phyloP scores from a whole-genome alignment of 2,329 filamentous ascomycete species.

The Cryphonectria carpinicola region DNA sequence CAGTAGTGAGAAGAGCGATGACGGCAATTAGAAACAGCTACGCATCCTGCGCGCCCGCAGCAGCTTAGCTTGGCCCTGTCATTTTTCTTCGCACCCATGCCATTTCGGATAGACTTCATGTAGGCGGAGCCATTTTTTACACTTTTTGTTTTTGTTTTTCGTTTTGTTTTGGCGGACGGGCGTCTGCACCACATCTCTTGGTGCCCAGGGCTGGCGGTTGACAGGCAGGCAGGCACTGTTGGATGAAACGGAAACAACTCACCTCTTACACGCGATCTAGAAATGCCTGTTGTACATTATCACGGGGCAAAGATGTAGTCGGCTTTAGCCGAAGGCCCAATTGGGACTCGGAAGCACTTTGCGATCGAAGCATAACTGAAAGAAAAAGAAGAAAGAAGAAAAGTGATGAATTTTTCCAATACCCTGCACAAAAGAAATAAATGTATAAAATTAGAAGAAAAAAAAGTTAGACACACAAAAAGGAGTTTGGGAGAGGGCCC shows the following conservation, averaged over 20 bases:
- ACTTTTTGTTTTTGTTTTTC: background rate
- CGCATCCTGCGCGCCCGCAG: background rate
- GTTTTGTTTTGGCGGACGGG: background rate
- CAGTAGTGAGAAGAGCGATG: conserved; percentile 51
- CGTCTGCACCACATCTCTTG: conserved; percentile 1
- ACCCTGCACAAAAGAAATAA: background rate
- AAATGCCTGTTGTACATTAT: conserved; percentile 3
- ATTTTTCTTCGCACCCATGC: background rate
- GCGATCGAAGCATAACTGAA: no score
- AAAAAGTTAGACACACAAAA: background rate
- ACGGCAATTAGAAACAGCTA: conserved; percentile 23
- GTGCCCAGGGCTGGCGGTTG: conserved; percentile 9
- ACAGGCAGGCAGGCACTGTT: background rate
- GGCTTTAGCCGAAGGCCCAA: background rate
- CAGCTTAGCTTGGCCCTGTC: background rate
- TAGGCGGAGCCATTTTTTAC: background rate
- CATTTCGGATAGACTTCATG: background rate
- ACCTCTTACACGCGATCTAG: conserved; percentile 5
- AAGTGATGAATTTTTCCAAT: background rate
- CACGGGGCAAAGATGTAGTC: background rate
- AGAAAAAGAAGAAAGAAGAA: no score
- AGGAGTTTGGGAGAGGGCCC: background rate
- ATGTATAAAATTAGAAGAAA: background rate
- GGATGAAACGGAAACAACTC: conserved; percentile 11
- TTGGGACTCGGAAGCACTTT: background rate